Evolutionary conservation across 306 rosid genomes (phyloP).

Genomic region (Cicer arietinum): DNA sequence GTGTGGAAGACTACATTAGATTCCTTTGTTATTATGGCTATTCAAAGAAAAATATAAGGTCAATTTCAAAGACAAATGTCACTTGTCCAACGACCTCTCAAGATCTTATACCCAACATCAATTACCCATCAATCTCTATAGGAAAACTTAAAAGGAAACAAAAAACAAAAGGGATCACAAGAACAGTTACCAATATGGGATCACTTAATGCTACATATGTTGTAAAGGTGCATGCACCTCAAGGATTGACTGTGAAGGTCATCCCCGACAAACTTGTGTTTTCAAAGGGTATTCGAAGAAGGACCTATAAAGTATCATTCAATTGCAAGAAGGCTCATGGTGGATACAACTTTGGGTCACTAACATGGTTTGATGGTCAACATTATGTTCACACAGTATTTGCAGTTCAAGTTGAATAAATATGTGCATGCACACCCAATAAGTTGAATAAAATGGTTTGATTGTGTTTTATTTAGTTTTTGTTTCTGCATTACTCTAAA

Average conservation of each 20-base stretch:
- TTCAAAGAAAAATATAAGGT: constrained; percentile 59
- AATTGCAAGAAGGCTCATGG: constrained; percentile 56
- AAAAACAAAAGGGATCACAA: constrained; percentile 51
- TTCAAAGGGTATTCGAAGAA: constrained; percentile 47
- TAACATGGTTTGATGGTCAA: constrained; percentile 73
- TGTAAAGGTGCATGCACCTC: constrained; percentile 65
- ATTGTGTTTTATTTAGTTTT: neutral
- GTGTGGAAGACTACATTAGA: constrained; percentile 54
- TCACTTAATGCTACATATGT: constrained; percentile 63
- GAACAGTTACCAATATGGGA: constrained; percentile 85
- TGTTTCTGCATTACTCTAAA: too few species aligned
- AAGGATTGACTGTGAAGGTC: constrained; percentile 68
- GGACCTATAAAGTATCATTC: constrained; percentile 67
- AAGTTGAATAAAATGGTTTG: neutral
- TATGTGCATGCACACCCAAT: constrained; percentile 25
- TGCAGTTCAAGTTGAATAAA: constrained; percentile 65
- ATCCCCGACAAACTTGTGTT: constrained; percentile 66
- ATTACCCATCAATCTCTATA: constrained; percentile 88
- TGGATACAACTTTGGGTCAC: constrained; percentile 85
- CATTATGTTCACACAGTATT: constrained; percentile 72
- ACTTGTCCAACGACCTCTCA: constrained; percentile 67
- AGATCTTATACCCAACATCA: constrained; percentile 71
- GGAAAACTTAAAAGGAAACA: constrained; percentile 55
- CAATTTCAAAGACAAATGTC: constrained; percentile 65
- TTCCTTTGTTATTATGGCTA: constrained; percentile 85